These are phyloP conservation scores for Auriscalpium vulgare DNA, from an alignment of 768 basidiomycete genomes.

Conservation along the genomic window DNA sequence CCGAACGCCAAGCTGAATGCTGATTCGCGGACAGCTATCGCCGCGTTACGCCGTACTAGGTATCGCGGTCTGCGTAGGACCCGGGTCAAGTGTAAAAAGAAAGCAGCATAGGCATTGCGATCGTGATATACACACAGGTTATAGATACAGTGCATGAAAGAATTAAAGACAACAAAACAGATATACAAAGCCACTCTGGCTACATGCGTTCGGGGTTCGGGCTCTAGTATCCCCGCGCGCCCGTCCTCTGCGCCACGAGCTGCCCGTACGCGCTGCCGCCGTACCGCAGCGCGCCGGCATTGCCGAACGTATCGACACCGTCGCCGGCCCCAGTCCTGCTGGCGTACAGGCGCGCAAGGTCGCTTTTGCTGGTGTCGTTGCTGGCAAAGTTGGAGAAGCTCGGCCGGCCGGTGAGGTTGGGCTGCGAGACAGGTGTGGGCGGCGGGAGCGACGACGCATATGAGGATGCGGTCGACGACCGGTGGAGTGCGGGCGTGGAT, in stretches of 20 bases:
- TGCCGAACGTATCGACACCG: slow-evolving; percentile 14
- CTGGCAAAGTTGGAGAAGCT: not conserved
- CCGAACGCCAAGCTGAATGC: too few relatives aligned
- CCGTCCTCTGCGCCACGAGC: slow-evolving; percentile 5
- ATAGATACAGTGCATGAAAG: too few relatives aligned
- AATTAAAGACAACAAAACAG: too few relatives aligned
- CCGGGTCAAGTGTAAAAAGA: too few relatives aligned
- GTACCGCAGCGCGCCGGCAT: slow-evolving; percentile 11
- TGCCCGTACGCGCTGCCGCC: slow-evolving; percentile 5
- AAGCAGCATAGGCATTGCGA: too few relatives aligned
- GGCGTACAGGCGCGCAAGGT: slow-evolving; percentile 1
- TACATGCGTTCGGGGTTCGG: too few relatives aligned
- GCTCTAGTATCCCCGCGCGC: not conserved
- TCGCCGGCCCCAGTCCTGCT: slow-evolving; percentile 1
- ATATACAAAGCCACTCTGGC: too few relatives aligned
- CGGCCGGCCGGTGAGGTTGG: not conserved
- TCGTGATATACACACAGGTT: too few relatives aligned
- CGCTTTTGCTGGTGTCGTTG: not conserved
- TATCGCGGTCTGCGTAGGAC: too few relatives aligned
- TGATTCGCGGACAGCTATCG: too few relatives aligned
- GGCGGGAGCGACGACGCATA: slow-evolving; percentile 10
- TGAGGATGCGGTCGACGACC: slow-evolving; percentile 10
- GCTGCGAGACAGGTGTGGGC: slow-evolving; percentile 11
- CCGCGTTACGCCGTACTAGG: too few relatives aligned
- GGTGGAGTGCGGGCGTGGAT: slow-evolving; percentile 11